Percentiles rank a stretch among this genome's conserved stretches.
Conservation (phyloP, 192 early-diverging fungal genomes). For the Kickxella alabastrina region DNA sequence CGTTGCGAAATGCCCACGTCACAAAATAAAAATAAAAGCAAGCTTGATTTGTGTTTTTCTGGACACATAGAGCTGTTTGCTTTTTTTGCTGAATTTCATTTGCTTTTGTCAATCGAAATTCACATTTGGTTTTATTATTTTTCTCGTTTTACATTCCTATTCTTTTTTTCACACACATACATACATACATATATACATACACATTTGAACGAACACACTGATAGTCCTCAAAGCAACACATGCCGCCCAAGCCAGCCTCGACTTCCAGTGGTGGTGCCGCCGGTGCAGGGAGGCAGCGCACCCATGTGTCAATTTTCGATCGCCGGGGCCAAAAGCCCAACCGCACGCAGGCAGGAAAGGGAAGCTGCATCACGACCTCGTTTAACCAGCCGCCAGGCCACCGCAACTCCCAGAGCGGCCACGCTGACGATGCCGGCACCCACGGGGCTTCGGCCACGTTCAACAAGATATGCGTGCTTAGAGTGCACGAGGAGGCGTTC, state of each 20-base stretch:
- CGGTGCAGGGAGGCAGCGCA: constrained; percentile 7
- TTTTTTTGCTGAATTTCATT: neutral
- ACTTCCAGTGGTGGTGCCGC: too few species aligned
- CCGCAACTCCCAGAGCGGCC: constrained; percentile 5
- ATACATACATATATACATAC: too few species aligned
- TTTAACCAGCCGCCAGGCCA: constrained; percentile 1
- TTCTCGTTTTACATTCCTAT: neutral
- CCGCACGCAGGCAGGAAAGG: constrained; percentile 23
- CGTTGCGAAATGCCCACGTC: too few species aligned
- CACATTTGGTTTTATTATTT: neutral
- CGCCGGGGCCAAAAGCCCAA: constrained; percentile 25
- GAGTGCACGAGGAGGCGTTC: constrained; percentile 39
- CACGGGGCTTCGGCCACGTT: constrained; percentile 14
- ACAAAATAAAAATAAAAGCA: too few species aligned
- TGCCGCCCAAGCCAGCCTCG: constrained; percentile 11
- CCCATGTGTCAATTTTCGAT: constrained; percentile 42
- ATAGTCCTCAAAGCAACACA: constrained; percentile 6
- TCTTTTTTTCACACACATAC: neutral
- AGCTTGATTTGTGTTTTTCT: neutral
- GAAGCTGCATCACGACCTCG: constrained; percentile 1
- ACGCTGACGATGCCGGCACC: constrained; percentile 18
- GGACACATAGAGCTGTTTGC: neutral
- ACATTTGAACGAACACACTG: too few species aligned
- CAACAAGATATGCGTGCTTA: constrained; percentile 41
- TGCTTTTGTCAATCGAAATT: too few species aligned